Base-by-base conservation (phyloP, 352 stramenopile species). In the Phytophthora gonapodyides region DNA sequence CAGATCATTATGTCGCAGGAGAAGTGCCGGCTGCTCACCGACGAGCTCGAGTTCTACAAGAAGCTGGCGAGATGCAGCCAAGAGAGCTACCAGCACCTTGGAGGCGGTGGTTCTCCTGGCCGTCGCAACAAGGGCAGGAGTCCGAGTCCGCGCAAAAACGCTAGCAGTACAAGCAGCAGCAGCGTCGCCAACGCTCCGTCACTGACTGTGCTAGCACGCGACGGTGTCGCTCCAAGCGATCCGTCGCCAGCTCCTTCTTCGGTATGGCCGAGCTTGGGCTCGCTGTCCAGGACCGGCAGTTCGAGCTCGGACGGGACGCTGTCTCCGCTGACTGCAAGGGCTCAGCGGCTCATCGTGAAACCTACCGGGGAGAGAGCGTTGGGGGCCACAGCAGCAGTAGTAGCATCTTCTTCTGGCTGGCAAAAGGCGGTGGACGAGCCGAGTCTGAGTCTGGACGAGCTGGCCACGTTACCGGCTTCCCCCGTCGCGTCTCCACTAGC, bases 41-140 rank as follows among this genome's bases (percentile, higher is more conserved):
- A 93, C 55, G 84, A 93, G 55, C 80, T 93, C 48, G 76, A 90
- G 46, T 91, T 89, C 46, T 91, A 93, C 76, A 93, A 91, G 65
- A 93, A 89, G 57, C 71, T 92, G 43, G 73, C 80, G 40, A 87
- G 79, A 61, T 81, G 67, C 45, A 80, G 62, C 12, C 69, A 83
- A 44, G 68, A 74, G 48, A 78, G 54, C 16, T 73, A 67, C n/a
- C 59, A 73, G 21, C 58, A 75, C 10, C 56, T 70, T 19, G 57
- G 61, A 5, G 55, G 56, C 7, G 37, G 61, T 5, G 57, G 9
- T 21, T 75, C 62, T 37, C 57, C 57, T n/a, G 56, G 56, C 30
- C 67, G 67, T 11, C 56, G 57, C 46, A 65, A 61, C 30, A 71
- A 73, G 27, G 30, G 52, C 37, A 75, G 68, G 42, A 71, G 61